Evolutionary conservation across 2,329 filamentous ascomycete species (phyloP).

Genomic region (Paracorniculantispora psalliotae): DNA sequence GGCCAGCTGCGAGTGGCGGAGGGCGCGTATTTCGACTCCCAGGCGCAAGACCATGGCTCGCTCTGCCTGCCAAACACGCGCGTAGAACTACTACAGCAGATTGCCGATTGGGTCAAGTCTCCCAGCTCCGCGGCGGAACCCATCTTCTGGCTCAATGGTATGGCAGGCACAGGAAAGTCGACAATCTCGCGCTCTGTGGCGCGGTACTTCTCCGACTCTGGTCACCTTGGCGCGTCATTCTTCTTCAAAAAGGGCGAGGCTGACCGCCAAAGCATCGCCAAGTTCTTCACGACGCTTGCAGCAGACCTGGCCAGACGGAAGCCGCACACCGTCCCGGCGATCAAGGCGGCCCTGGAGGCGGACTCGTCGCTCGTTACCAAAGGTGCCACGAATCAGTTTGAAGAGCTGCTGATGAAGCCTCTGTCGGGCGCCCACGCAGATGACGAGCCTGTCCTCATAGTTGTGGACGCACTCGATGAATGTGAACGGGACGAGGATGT

Average conservation of each 20-base stretch:
- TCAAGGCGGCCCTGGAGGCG: neutral
- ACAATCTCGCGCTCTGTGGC: conserved; percentile 30
- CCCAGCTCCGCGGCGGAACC: neutral
- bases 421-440: conserved; percentile 13
- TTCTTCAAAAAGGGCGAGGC: conserved; percentile 28
- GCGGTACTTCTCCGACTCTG: neutral
- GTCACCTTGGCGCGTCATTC: conserved; percentile 20
- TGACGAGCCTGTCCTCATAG: neutral
- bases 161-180: conserved; percentile 32
- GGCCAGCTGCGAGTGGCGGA: conserved; percentile 18
- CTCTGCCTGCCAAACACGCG: conserved; percentile 19
- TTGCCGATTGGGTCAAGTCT: conserved; percentile 23
- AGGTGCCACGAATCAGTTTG: neutral
- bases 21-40: conserved; percentile 30
- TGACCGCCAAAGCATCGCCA: conserved; percentile 29
- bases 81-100: conserved; percentile 21
- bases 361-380: neutral
- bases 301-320: conserved; percentile 25
- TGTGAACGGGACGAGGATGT: neutral
- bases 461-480: conserved; percentile 11
- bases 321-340: conserved; percentile 15
- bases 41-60: conserved; percentile 27
- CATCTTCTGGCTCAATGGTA: conserved; percentile 31
- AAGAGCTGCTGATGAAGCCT: neutral
- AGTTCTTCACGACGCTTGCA: conserved; percentile 35